Base-by-base conservation (phyloP, 129 eudicot species). In the Arctium minus region DNA sequence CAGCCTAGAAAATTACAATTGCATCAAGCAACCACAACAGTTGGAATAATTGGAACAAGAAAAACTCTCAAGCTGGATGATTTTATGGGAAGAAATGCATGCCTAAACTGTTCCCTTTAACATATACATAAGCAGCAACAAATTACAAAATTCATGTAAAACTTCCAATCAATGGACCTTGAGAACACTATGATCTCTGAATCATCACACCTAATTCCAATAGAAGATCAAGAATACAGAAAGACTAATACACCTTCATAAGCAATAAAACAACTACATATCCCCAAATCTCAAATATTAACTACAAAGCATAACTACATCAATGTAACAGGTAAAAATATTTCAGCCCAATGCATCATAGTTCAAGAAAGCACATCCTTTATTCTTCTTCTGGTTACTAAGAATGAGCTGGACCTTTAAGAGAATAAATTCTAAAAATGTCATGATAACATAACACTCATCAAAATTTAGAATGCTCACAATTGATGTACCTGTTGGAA, bases 401-500 rank as follows among this genome's bases (percentile, higher is more conserved):
- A 31, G 39, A 0, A 62, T 18, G 70, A 39, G 38, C 42, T 39
- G 35, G 13, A 76, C 70, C 40, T 27, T 48, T 53, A 42, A 53
- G 76, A 81, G 38, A 12, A 60, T 27, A 75, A 30, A 30, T 6
- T 35, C 11, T 10, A 30, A 70, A 33, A 80, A 36, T 42, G 29
- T 69, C 15, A 46, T n/a, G 18, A 44, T 70, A 50, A 74, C 80
- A 60, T 83, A 46, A 50, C 38, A 53, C 77, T 44, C 64, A 35
- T 62, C 46, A 70, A 81, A 56, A 29, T 38, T 31, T 46, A 65
- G 39, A 56, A 70, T 60, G 68, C 29, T 60, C 68, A 60, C 72
- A 27, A 29, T 17, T 36, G 39, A 50, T 67, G 74, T 67, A 96
- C 99, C 99, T 96, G 98, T 31, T 79, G 89, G 83, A 96, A 82